Evolutionary conservation across 2,329 filamentous ascomycete species (phyloP), one percentile per base, ranked within the genome.

Genomic region (Colletotrichum sp.): DNA sequence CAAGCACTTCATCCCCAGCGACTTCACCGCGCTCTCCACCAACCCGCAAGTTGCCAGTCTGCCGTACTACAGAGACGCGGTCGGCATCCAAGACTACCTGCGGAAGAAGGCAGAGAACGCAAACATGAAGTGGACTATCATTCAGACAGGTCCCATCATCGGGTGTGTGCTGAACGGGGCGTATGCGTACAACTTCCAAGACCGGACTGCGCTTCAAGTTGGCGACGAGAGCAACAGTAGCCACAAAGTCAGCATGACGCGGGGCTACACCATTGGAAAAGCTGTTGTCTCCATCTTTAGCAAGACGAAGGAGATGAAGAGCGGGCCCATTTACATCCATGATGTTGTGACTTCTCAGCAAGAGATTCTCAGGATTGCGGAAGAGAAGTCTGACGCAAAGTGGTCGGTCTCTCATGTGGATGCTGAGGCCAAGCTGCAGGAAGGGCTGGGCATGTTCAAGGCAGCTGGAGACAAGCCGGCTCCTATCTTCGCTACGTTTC

Each of bases 1-100:
- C 4, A 85, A 89, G 78, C 85, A 88, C 21, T 90, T 91, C 81
- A 82, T 91, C 30, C 89, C 89, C 7, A 87, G 87, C 7, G 89
- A 91, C 72, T 91, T 87, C 58, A 81, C 18, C 79, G 81, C 81
- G 76, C 82, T 36, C 30, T 78, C 63, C 32, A 74, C 28, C 30
- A 24, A 56, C 69, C 24, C 64, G 63, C 32, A 38, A 62, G 30
- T 59, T 77, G n/a, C 79, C 76, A 1, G 55, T 71, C 4, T 79
- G 76, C 58, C 58, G n/a, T 24, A 68, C 64, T 67, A 80, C 77
- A 34, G 71, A n/a, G 69, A 71, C n/a, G 69, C 69, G 0, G 62
- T 81, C 28, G 74, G 56, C 4, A n/a, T 80, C 4, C 76, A 78
- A 1, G n/a, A 66, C 4, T 43, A 71, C 32, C 69, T 71, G n/a